A percentile compares a stretch with the other conserved stretches of the same genome.
phyloP scores from a whole-genome alignment of 768 basidiomycete species.

The Hypsizygus marmoreus region DNA sequence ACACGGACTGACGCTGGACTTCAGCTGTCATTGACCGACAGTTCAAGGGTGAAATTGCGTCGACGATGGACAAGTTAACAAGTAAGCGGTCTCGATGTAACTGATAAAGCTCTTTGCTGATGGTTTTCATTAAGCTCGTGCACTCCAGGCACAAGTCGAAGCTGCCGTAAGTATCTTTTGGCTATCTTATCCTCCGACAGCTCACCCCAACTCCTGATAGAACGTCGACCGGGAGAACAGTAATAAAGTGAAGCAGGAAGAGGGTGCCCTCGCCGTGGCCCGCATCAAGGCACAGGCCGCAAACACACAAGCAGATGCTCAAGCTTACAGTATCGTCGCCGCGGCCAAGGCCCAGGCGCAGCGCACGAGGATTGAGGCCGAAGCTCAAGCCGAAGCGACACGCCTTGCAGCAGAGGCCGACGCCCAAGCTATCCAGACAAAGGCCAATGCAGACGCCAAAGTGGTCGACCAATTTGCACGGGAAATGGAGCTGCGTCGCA shows the following conservation, averaged over 20 bases:
- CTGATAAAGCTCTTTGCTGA: slow-evolving; percentile 9
- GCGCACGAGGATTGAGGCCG: slow-evolving; percentile 71
- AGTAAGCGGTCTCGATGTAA: slow-evolving; percentile 21
- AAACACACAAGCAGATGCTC: slow-evolving; percentile 69
- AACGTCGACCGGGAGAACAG: slow-evolving; percentile 87
- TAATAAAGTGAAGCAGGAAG: slow-evolving; percentile 85
- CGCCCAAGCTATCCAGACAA: slow-evolving; percentile 65
- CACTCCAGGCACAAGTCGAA: slow-evolving; percentile 85
- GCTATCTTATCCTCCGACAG: too few species aligned
- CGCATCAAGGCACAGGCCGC: slow-evolving; percentile 71
- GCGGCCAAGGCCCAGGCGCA: slow-evolving; percentile 74
- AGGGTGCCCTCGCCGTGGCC: slow-evolving; percentile 76
- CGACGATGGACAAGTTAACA: slow-evolving; percentile 84
- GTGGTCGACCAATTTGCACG: slow-evolving; percentile 69
- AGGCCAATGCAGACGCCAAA: slow-evolving; percentile 60
- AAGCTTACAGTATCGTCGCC: slow-evolving; percentile 74
- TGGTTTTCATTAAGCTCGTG: slow-evolving; percentile 52
- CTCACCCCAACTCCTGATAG: too few species aligned
- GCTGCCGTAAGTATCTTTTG: slow-evolving; percentile 58
- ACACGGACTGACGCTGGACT: slow-evolving; percentile 2
- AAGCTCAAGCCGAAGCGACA: slow-evolving; percentile 78
- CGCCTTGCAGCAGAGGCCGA: slow-evolving; percentile 77
- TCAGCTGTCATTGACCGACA: slow-evolving; percentile 83
- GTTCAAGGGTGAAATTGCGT: slow-evolving; percentile 87
- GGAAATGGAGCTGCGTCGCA: slow-evolving; percentile 72